phyloP scores from a whole-genome alignment of 257 asterid species.

The Avicennia marina region DNA sequence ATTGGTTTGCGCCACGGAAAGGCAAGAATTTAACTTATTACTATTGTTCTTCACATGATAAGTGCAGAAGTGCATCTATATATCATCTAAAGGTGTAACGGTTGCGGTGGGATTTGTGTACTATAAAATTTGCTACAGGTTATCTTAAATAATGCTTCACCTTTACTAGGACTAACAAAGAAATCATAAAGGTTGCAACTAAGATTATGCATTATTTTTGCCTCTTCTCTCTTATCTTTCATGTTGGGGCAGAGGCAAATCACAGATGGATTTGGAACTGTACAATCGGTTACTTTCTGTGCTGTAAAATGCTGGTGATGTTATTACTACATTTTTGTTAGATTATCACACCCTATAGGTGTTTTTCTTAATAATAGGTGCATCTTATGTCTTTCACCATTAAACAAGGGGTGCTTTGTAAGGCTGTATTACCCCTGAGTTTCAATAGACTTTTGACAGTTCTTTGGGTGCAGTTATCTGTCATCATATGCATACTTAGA shows the following conservation, averaged over 20 bases:
- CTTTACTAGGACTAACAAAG: neutral
- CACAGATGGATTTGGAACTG: slow-evolving; percentile 4
- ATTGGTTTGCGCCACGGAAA: slow-evolving; percentile 81
- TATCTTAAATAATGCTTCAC: neutral
- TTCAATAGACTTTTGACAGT: neutral
- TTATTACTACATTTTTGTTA: neutral
- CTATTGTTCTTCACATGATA: slow-evolving; percentile 13
- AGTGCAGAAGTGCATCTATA: slow-evolving; percentile 17
- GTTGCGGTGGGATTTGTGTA: slow-evolving; percentile 1
- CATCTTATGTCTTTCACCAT: slow-evolving; percentile 5
- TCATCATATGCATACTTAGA: slow-evolving; percentile 2
- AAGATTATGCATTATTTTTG: neutral
- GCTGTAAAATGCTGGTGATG: slow-evolving; percentile 3
- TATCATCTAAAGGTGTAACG: slow-evolving; percentile 4
- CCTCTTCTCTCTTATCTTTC: slow-evolving; percentile 8
- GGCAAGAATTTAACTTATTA: slow-evolving; percentile 44
- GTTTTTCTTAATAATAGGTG: slow-evolving; percentile 2
- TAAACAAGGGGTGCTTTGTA: neutral
- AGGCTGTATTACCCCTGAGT: slow-evolving; percentile 2
- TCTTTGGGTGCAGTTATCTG: slow-evolving; percentile 11
- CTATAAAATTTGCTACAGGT: slow-evolving; percentile 5
- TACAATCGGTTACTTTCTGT: slow-evolving; percentile 4
- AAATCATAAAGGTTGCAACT: slow-evolving; percentile 5
- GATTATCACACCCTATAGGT: neutral
- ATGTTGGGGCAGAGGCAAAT: slow-evolving; percentile 6